phyloP scores from a whole-genome alignment of 768 basidiomycete genomes.

The Leccinum longicurvipes region DNA sequence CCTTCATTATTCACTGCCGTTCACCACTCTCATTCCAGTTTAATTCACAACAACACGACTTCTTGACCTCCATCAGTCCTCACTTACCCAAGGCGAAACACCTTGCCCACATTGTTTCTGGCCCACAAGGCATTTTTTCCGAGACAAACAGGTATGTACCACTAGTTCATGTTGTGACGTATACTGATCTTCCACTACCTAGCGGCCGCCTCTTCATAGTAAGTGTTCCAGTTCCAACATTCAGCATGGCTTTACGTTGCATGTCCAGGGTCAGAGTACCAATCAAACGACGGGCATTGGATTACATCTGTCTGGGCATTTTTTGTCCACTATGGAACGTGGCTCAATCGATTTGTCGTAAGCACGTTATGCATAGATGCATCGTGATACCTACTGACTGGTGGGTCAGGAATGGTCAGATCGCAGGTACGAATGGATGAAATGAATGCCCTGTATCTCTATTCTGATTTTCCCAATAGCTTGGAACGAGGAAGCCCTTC shows the following conservation, averaged over 20 bases:
- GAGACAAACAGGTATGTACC: not conserved
- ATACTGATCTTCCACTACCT: not conserved
- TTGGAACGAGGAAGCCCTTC: constrained; percentile 89
- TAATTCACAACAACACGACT: constrained; percentile 5
- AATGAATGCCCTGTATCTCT: not conserved
- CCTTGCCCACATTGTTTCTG: not conserved
- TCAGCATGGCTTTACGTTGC: not conserved
- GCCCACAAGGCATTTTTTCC: constrained; percentile 5
- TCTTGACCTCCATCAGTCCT: not conserved
- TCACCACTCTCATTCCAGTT: constrained; percentile 5
- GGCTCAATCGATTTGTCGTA: constrained; percentile 88
- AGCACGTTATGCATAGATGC: constrained; percentile 21
- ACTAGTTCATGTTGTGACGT: not conserved
- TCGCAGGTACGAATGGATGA: constrained; percentile 51
- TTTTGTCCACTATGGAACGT: constrained; percentile 94
- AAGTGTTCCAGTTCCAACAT: not conserved
- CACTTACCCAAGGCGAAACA: not conserved
- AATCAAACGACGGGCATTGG: constrained; percentile 83
- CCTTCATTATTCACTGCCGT: not conserved
- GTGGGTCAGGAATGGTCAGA: constrained; percentile 69
- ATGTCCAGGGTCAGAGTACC: constrained; percentile 74
- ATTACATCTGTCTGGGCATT: constrained; percentile 67
- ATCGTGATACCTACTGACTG: not conserved
- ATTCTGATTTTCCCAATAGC: constrained; percentile 36
- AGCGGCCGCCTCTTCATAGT: constrained; percentile 18